Conservation (phyloP, 805 yeast species). For the Saturnispora sanitii region DNA sequence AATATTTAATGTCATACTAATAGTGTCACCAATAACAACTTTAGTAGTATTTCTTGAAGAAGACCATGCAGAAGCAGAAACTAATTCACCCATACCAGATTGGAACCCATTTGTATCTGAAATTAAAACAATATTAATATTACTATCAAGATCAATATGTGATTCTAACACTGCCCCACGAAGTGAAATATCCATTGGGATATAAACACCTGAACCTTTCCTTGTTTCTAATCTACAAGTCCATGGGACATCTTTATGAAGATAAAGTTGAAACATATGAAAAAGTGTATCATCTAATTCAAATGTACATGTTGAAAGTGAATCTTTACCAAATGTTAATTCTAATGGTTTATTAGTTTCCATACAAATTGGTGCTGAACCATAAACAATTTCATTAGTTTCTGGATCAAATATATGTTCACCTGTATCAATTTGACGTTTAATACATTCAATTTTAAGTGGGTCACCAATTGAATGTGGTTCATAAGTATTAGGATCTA, state of each 20-base stretch:
- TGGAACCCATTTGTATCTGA: constrained; percentile 7
- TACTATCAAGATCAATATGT: constrained; percentile 57
- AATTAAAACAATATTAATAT: constrained; percentile 37
- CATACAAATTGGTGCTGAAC: constrained; percentile 48
- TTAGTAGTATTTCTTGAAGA: constrained; percentile 53
- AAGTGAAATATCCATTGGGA: constrained; percentile 55
- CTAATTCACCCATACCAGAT: constrained; percentile 25
- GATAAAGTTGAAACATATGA: constrained; percentile 64
- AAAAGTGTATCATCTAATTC: constrained; percentile 52
- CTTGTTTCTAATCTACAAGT: constrained; percentile 54
- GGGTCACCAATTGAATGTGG: constrained; percentile 29
- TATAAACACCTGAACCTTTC: constrained; percentile 32
- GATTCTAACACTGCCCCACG: constrained; percentile 59
- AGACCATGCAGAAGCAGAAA: constrained; percentile 50
- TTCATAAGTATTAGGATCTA: constrained; percentile 12
- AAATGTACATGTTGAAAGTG: constrained; percentile 51
- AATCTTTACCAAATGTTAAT: constrained; percentile 43
- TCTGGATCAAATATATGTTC: constrained; percentile 58
- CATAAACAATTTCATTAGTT: constrained; percentile 48
- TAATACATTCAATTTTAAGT: constrained; percentile 48
- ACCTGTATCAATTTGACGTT: constrained; percentile 63
- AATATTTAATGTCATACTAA: constrained; percentile 47
- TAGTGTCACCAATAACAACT: constrained; percentile 53
- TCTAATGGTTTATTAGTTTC: constrained; percentile 54
- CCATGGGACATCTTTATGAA: constrained; percentile 71